Conservation (phyloP, 2,329 filamentous ascomycete species). For the Nigrograna mackinnonii region DNA sequence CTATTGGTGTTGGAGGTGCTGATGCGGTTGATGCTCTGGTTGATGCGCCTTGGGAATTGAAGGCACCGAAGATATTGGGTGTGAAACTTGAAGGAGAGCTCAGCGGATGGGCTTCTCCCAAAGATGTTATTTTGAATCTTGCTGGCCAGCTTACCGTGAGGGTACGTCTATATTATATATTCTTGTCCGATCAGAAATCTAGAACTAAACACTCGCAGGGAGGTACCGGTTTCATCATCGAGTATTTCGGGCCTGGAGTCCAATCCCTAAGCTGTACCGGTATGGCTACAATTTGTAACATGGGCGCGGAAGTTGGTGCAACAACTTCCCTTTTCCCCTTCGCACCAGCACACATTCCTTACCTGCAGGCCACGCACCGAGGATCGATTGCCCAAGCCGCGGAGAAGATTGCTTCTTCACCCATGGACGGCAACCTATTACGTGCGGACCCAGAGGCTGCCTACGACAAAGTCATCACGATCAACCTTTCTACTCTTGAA, state of each 20-base stretch:
- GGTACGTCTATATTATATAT: constrained; percentile 38
- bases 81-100: constrained; percentile 83
- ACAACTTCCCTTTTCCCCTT: constrained; percentile 96
- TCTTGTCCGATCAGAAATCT: no score
- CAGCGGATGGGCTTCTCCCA: constrained; percentile 88
- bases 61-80: constrained; percentile 88
- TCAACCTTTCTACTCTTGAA: constrained; percentile 87
- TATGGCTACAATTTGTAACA: constrained; percentile 66
- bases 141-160: constrained; percentile 89
- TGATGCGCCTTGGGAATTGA: constrained; percentile 95
- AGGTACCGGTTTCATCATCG: constrained; percentile 91
- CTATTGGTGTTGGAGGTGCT: constrained; percentile 95
- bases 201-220: constrained; percentile 60
- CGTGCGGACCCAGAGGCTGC: constrained; percentile 78
- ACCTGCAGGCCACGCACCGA: constrained; percentile 83
- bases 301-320: constrained; percentile 78
- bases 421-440: constrained; percentile 67
- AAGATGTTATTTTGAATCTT: constrained; percentile 91
- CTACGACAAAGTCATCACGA: constrained; percentile 89
- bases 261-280: constrained; percentile 88
- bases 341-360: constrained; percentile 79
- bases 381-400: constrained; percentile 70
- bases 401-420: constrained; percentile 61
- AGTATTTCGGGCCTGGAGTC: constrained; percentile 90
- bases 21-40: constrained; percentile 97